Conservation (phyloP, 345 rosid genomes). For the Atalantia buxifolia region DNA sequence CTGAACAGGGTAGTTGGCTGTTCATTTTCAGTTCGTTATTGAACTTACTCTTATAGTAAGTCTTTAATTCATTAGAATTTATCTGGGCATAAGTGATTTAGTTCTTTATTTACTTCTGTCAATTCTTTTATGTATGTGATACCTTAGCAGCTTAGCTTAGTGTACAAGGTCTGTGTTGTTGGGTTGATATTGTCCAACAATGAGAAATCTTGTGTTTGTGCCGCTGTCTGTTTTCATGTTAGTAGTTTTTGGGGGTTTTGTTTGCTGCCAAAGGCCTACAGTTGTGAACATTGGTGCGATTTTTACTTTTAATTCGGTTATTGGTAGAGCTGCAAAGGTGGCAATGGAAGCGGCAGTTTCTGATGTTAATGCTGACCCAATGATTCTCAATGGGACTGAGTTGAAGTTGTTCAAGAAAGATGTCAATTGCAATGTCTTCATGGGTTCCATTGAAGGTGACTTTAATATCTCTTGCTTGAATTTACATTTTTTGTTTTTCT, state of each 20-base stretch:
- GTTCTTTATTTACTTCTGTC: background rate
- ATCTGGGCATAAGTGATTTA: background rate
- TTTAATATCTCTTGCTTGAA: background rate
- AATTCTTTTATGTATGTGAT: background rate
- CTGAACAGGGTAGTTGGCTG: background rate
- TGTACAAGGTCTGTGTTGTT: background rate
- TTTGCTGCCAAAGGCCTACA: constrained; percentile 35
- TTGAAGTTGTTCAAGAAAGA: constrained; percentile 44
- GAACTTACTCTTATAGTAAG: background rate
- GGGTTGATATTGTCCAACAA: constrained; percentile 9
- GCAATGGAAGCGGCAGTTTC: constrained; percentile 64
- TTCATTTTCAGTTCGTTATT: background rate
- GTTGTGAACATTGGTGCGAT: constrained; percentile 66
- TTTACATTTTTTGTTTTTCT: background rate
- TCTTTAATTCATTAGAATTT: too few relatives aligned
- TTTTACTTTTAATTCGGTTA: constrained; percentile 65
- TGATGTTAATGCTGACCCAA: constrained; percentile 54
- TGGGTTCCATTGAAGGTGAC: constrained; percentile 66
- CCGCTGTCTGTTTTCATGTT: constrained; percentile 11
- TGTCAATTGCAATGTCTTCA: constrained; percentile 59
- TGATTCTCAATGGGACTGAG: constrained; percentile 51
- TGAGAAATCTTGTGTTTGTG: background rate
- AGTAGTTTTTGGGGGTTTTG: constrained; percentile 20
- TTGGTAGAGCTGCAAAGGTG: constrained; percentile 73
- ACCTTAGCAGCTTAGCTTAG: background rate